Percentiles rank a stretch among this genome's conserved stretches.
Evolutionary conservation across 2,329 filamentous ascomycete genomes (phyloP).

Genomic region (Phyllosticta citrichinensis): DNA sequence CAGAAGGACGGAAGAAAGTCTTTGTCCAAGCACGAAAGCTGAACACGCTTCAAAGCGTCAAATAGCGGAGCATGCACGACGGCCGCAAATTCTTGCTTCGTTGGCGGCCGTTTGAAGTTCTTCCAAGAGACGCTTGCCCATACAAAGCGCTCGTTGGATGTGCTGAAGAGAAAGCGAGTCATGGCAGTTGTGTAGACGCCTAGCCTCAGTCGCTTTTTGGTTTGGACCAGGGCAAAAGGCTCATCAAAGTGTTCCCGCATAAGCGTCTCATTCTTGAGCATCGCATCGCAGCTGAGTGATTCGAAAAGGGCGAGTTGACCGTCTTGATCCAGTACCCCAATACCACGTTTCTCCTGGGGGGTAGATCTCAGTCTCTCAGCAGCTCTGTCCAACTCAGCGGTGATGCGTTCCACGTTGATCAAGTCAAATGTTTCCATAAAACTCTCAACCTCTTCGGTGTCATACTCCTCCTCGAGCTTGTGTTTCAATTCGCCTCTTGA

Average conservation of each 20-base stretch:
- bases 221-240: conserved; percentile 72
- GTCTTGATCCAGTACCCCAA: conserved; percentile 42
- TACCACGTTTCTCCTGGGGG: conserved; percentile 40
- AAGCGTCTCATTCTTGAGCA: conserved; percentile 50
- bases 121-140: conserved; percentile 64
- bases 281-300: conserved; percentile 71
- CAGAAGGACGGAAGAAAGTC: conserved; percentile 63
- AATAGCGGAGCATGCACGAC: conserved; percentile 66
- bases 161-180: conserved; percentile 73
- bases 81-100: conserved; percentile 73
- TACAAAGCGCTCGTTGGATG: conserved; percentile 49
- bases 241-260: conserved; percentile 59
- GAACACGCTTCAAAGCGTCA: conserved; percentile 54
- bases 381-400: conserved; percentile 32
- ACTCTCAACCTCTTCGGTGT: conserved; percentile 32
- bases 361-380: conserved; percentile 31
- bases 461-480: conserved; percentile 33
- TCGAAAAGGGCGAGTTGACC: conserved; percentile 80
- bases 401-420: conserved; percentile 37
- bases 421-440: conserved; percentile 37
- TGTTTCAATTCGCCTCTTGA: conserved; percentile 31
- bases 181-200: conserved; percentile 70
- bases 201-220: conserved; percentile 68
- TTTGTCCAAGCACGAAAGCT: conserved; percentile 42
- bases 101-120: conserved; percentile 54